Evolutionary conservation across 768 basidiomycete species (phyloP).

Genomic region (Tubosaeta sp.): DNA sequence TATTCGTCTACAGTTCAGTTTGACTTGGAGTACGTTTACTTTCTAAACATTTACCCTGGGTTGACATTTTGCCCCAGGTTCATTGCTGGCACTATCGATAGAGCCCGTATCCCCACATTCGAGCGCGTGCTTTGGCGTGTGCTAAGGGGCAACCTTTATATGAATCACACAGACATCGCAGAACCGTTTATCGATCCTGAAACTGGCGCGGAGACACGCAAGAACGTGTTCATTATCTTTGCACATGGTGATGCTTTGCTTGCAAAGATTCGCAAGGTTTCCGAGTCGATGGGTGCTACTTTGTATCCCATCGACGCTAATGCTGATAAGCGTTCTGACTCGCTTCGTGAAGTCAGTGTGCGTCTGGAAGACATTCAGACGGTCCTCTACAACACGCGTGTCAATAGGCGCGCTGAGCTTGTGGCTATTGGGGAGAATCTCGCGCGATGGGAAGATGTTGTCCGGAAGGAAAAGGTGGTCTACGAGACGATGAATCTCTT

Average conservation of each 20-base stretch:
- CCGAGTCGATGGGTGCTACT: slow-evolving; percentile 98
- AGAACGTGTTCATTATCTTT: slow-evolving; percentile 99
- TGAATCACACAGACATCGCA: slow-evolving; percentile 96
- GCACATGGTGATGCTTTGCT: slow-evolving; percentile 92
- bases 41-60: neutral
- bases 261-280: slow-evolving; percentile 95
- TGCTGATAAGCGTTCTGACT: slow-evolving; percentile 85
- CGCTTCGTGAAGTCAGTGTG: slow-evolving; percentile 81
- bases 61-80: slow-evolving; percentile 50
- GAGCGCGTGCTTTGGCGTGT: slow-evolving; percentile 99
- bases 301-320: slow-evolving; percentile 96
- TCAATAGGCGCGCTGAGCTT: slow-evolving; percentile 78
- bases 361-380: slow-evolving; percentile 90
- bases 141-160: slow-evolving; percentile 94
- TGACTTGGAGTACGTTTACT: slow-evolving; percentile 74
- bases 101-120: slow-evolving; percentile 85
- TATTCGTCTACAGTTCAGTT: slow-evolving; percentile 56
- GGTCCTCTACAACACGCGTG: slow-evolving; percentile 84
- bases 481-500: slow-evolving; percentile 95
- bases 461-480: slow-evolving; percentile 92
- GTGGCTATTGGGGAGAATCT: slow-evolving; percentile 80
- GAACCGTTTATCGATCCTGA: slow-evolving; percentile 89
- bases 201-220: slow-evolving; percentile 80
- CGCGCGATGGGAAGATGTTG: slow-evolving; percentile 89
- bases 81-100: slow-evolving; percentile 94